Base-by-base conservation (phyloP, 306 rosid species). In the Senna siamea region DNA sequence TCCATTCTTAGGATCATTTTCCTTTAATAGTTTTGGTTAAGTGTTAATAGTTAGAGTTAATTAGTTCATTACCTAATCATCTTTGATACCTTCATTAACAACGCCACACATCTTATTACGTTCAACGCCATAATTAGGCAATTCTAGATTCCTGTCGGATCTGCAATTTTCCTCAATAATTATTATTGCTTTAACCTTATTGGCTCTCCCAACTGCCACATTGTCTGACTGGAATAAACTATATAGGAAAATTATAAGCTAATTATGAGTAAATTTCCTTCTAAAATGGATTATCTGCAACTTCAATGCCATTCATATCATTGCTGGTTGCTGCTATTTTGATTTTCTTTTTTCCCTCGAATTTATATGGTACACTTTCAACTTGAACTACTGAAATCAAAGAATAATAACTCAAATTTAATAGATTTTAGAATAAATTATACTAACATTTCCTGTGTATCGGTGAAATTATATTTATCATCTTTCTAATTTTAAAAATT, bases 21-120 rank as follows among this genome's bases (percentile, higher is more conserved):
- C 53, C 18, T 62, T 37, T n/a, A 74, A 74, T 26, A 50, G 32
- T 64, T 61, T 83, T 48, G 50, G 40, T 17, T 18, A 41, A 58
- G 74, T 63, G 69, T 11, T 35, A 60, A 51, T 70, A 26, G 56
- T 70, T 60, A 75, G 69, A 78, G 34, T 70, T 35, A 9, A 35
- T 66, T 35, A 9, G n/a, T 35, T 75, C 63, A 22, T 66, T 54
- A 23, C 18, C 26, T 35, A 73, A 20, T 65, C 76, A 47, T 63
- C 77, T 79, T 70, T 71, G 71, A 44, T 66, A 72, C 64, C 71
- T 73, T 81, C 86, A 53, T 79, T 15, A 81, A 68, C 72, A 35
- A 9, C 48, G n/a, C n/a, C n/a, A n/a, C n/a, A n/a, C n/a, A n/a
- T n/a, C n/a, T n/a, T n/a, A n/a, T n/a, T n/a, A n/a, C n/a, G n/a